Conservation (phyloP, 2,329 filamentous ascomycete genomes). For the Calonectria hawksworthii region DNA sequence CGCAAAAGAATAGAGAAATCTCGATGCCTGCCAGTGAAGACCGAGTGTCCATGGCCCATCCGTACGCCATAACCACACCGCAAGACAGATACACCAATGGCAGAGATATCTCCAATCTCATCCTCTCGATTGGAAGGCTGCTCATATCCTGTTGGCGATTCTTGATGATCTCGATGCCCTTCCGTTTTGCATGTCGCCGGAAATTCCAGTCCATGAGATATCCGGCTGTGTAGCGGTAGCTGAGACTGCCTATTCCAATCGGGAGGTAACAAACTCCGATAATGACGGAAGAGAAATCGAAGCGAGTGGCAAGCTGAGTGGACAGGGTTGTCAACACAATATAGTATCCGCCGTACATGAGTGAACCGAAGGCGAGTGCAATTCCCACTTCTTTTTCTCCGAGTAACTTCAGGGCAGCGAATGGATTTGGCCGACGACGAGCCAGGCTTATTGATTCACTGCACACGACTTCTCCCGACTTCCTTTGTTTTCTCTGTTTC, state of each 20-base stretch:
- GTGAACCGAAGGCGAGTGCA: conserved; percentile 11
- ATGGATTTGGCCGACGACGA: conserved; percentile 18
- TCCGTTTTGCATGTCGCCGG: conserved; percentile 19
- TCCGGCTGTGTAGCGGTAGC: conserved; percentile 15
- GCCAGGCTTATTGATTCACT: neutral
- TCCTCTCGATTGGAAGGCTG: conserved; percentile 13
- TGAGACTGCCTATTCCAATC: conserved; percentile 13
- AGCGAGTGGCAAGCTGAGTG: conserved; percentile 8
- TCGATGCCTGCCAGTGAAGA: conserved; percentile 16
- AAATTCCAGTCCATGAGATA: conserved; percentile 25
- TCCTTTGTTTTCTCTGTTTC: neutral
- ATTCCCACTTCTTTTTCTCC: conserved; percentile 3
- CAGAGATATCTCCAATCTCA: conserved; percentile 19
- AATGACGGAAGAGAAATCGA: conserved; percentile 17
- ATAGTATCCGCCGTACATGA: conserved; percentile 26
- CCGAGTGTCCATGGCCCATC: conserved; percentile 18
- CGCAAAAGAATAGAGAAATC: conserved; percentile 17
- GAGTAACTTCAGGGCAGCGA: conserved; percentile 10
- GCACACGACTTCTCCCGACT: neutral
- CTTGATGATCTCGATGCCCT: conserved; percentile 15
- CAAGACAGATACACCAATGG: conserved; percentile 19
- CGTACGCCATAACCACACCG: conserved; percentile 17
- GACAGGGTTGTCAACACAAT: conserved; percentile 15
- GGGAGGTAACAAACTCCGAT: conserved; percentile 22
- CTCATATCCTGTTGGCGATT: conserved; percentile 24